Conservation (phyloP, 306 rosid species). For the Neltuma alba region DNA sequence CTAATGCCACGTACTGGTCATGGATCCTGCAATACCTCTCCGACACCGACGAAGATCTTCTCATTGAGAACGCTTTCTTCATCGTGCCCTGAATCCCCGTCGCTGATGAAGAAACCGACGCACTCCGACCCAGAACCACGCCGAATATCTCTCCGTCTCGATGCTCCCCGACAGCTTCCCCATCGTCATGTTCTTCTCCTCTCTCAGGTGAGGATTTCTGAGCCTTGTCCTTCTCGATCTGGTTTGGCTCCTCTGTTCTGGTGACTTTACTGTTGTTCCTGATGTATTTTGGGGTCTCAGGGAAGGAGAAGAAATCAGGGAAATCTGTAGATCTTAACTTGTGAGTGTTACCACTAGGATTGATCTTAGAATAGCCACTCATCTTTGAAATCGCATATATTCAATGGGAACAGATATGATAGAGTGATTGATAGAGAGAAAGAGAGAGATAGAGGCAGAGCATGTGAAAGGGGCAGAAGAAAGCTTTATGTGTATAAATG, state of each 20-base stretch:
- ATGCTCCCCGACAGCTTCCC: neutral
- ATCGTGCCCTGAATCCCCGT: conserved; percentile 52
- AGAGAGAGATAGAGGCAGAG: neutral
- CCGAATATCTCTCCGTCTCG: conserved; percentile 45
- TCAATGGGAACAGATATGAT: neutral
- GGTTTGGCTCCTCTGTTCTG: neutral
- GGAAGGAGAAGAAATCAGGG: conserved; percentile 44
- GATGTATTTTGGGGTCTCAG: conserved; percentile 32
- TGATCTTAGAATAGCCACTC: conserved; percentile 64
- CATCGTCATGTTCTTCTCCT: neutral
- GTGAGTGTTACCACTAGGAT: conserved; percentile 15
- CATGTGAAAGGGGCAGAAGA: neutral
- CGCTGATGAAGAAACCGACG: conserved; percentile 52
- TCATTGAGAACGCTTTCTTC: conserved; percentile 68
- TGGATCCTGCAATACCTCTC: conserved; percentile 85
- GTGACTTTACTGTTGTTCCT: neutral
- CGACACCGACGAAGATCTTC: conserved; percentile 77
- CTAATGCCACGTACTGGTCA: conserved; percentile 51
- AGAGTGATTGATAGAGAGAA: neutral
- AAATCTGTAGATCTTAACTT: conserved; percentile 66
- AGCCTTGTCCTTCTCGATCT: conserved; percentile 6
- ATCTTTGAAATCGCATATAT: conserved; percentile 9
- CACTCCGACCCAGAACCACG: conserved; percentile 42
- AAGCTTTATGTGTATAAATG: neutral
- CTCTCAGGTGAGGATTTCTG: conserved; percentile 4